Evolutionary conservation across 177 flowering plant genomes (phyloP).

Genomic region (Vitis hybrid): DNA sequence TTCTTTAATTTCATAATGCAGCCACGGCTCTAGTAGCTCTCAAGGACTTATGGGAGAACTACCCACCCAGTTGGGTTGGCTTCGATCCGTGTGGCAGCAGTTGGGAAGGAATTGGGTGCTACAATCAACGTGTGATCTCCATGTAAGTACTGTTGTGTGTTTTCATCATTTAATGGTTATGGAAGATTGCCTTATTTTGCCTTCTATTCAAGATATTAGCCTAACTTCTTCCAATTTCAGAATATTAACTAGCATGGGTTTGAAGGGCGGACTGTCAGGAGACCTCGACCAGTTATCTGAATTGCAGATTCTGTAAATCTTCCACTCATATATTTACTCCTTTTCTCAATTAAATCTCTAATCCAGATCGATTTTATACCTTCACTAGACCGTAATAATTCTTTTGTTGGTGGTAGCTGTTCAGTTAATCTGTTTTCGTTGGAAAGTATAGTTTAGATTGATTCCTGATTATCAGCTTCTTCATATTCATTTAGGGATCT

Average conservation of each 20-base stretch:
- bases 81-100: slow-evolving; percentile 7
- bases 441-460: too few relatives aligned
- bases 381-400: too few relatives aligned
- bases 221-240: slow-evolving; percentile 23
- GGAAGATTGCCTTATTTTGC: too few relatives aligned
- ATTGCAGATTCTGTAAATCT: slow-evolving; percentile 44
- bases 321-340: neutral
- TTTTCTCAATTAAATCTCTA: neutral
- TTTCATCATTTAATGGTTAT: neutral
- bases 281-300: slow-evolving; percentile 42
- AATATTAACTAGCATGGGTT: slow-evolving; percentile 35
- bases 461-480: slow-evolving; percentile 1
- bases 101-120: slow-evolving; percentile 20
- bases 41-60: slow-evolving; percentile 8
- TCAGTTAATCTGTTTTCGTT: too few relatives aligned
- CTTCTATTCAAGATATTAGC: too few relatives aligned
- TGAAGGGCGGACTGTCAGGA: slow-evolving; percentile 42
- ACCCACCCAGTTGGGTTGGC: slow-evolving; percentile 15
- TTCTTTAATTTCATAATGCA: slow-evolving; percentile 3
- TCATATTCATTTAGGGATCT: slow-evolving; percentile 45
- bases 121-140: neutral
- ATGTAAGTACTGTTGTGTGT: slow-evolving; percentile 4
- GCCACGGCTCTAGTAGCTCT: slow-evolving; percentile 11
- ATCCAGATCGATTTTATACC: neutral
- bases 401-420: too few relatives aligned